Conservation (phyloP, 805 yeast genomes). For the Diddensiella santjacobensis region DNA sequence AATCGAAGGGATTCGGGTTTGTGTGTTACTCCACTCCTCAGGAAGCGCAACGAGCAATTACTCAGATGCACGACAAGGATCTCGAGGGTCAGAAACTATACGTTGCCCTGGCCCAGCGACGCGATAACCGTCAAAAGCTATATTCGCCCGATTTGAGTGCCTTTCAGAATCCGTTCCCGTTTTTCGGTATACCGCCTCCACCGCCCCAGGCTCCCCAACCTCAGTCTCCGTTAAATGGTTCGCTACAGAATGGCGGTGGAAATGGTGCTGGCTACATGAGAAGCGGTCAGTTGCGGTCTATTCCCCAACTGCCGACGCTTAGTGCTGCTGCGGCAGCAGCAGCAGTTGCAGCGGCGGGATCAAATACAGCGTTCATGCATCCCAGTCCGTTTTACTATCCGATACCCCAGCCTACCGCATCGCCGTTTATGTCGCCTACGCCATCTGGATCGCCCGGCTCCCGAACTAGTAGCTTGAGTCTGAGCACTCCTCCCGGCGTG, state of each 20-base stretch:
- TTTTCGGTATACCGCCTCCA: not conserved
- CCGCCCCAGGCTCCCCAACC: not conserved
- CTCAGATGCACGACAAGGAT: conserved; percentile 55
- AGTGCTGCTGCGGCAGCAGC: conserved; percentile 19
- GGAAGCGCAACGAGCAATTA: conserved; percentile 66
- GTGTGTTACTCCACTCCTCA: conserved; percentile 66
- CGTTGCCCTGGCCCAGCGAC: conserved; percentile 77
- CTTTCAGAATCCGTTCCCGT: conserved; percentile 1
- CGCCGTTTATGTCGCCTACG: conserved; percentile 1
- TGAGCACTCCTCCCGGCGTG: conserved; percentile 1
- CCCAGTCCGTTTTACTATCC: conserved; percentile 2
- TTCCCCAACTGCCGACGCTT: conserved; percentile 11
- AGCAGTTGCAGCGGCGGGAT: conserved; percentile 2
- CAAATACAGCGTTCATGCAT: not conserved
- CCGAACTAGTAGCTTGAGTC: not conserved
- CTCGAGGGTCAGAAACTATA: conserved; percentile 49
- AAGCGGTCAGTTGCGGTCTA: conserved; percentile 2
- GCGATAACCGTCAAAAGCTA: conserved; percentile 41
- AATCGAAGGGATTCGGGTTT: conserved; percentile 77
- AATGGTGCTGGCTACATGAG: not conserved
- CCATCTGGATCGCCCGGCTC: conserved; percentile 1
- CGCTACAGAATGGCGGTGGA: not conserved
- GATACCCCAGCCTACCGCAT: not conserved
- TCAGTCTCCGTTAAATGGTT: not conserved
- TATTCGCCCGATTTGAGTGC: conserved; percentile 26